Conservation (phyloP, 2,329 filamentous ascomycete species). For the Aphanoascus verrucosus region DNA sequence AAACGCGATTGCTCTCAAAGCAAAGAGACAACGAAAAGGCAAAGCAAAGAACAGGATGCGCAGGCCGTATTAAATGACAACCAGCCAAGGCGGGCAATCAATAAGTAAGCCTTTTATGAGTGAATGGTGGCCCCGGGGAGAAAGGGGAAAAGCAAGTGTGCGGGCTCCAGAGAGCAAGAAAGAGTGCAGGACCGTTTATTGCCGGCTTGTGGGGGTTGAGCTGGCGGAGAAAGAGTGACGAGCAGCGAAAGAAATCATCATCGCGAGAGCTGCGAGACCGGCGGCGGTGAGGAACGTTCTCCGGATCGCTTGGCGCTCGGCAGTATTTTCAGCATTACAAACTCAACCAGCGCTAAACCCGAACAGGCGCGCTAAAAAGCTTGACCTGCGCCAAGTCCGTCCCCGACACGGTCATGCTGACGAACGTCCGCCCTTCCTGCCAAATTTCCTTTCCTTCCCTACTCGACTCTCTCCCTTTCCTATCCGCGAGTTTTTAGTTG, state of each 20-base stretch:
- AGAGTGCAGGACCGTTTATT: slow-evolving; percentile 1
- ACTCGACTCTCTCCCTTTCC: no score
- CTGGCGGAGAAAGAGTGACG: background rate
- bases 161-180: background rate
- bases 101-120: background rate
- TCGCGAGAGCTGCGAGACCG: background rate
- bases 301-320: background rate
- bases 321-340: background rate
- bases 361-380: slow-evolving; percentile 1
- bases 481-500: no score
- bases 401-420: background rate
- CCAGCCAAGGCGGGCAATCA: background rate
- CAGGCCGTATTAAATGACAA: background rate
- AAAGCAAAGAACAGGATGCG: background rate
- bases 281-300: background rate
- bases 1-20: background rate
- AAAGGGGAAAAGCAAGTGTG: background rate
- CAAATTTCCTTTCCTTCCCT: background rate
- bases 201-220: background rate
- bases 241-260: background rate
- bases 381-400: background rate
- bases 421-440: background rate
- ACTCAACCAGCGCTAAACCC: background rate
- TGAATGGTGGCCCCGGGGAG: background rate
- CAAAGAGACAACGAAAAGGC: background rate